Evolutionary conservation across 768 basidiomycete genomes (phyloP), one percentile per base, ranked within the genome.

Genomic region (Tubosaeta sp.): DNA sequence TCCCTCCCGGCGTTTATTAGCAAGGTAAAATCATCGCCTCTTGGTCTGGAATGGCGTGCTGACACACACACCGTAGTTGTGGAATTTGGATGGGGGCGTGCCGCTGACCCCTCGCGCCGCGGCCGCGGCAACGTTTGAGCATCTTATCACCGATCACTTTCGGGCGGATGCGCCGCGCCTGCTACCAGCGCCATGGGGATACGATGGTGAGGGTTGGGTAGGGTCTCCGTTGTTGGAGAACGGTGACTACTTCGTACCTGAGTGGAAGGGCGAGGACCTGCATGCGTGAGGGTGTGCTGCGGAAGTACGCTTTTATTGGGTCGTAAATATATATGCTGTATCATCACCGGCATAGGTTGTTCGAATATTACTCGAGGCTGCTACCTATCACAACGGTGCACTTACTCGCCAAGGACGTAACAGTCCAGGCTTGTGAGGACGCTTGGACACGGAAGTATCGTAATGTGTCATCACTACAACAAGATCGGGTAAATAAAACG

Each of bases 141-240:
- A 65, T 32, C 49, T 65, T 11, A 49, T 65, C 30, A 63, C 57
- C 5, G 51, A 62, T n/a, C 12, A 21, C 5, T 62, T 65, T 21
- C 60, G 60, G 6, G 43, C 18, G 27, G 60, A 64, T 16, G 12
- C 60, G 2, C 58, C 53, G 21, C 3, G 14, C 3, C 31, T 43
- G 4, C 41, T 64, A 19, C 62, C 63, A 2, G 50, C 55, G 4
- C 58, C 62, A 4, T 63, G 62, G 62, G 57, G 53, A 7, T 64
- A 61, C 5, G 48, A 29, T 10, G 38, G 12, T 12, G n/a, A 25
- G 18, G 19, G 43, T 16, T 7, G 10, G 13, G 9, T 16, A 9
- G 27, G 9, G 9, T 13, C 29, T 12, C 18, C 13, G 29, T 11
- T 43, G 41, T 12, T 30, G n/a, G 42, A 43, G 27, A 43, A 43